These are phyloP conservation scores for Prorocentrum cordatum DNA, from an alignment of 169 alveolate genomes.

Conservation along the genomic window DNA sequence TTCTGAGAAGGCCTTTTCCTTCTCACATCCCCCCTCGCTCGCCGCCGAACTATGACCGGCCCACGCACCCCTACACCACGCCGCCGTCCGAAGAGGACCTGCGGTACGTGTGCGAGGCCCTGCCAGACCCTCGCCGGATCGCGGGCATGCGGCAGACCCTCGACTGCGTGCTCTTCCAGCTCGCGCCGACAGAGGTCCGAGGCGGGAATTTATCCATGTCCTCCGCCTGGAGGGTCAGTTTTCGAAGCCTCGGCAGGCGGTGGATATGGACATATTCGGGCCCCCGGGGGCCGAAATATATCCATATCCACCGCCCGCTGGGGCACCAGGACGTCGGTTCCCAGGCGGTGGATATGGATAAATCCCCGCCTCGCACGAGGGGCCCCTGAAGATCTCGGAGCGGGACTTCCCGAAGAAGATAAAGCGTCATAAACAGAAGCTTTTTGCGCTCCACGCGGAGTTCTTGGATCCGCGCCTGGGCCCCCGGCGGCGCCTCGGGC, in stretches of 20 bases:
- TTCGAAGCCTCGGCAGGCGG: not conserved
- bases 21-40: too few relatives aligned
- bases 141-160: constrained; percentile 67
- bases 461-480: not conserved
- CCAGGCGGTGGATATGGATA: not conserved
- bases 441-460: not conserved
- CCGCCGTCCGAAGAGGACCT: constrained; percentile 50
- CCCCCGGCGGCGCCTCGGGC: too few relatives aligned
- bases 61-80: constrained; percentile 64
- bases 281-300: not conserved
- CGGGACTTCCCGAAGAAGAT: not conserved
- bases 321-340: not conserved
- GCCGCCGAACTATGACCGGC: too few relatives aligned
- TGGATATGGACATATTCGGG: not conserved
- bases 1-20: too few relatives aligned
- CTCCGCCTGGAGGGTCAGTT: not conserved
- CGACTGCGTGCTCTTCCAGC: constrained; percentile 64
- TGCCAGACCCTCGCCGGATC: constrained; percentile 66
- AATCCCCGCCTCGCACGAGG: not conserved
- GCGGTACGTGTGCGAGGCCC: constrained; percentile 21
- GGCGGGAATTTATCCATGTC: too few relatives aligned
- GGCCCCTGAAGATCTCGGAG: too few relatives aligned
- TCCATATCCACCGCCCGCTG: not conserved
- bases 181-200: too few relatives aligned
- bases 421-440: not conserved